Conservation (phyloP, 768 basidiomycete species). For the Lactifluus rugatus region DNA sequence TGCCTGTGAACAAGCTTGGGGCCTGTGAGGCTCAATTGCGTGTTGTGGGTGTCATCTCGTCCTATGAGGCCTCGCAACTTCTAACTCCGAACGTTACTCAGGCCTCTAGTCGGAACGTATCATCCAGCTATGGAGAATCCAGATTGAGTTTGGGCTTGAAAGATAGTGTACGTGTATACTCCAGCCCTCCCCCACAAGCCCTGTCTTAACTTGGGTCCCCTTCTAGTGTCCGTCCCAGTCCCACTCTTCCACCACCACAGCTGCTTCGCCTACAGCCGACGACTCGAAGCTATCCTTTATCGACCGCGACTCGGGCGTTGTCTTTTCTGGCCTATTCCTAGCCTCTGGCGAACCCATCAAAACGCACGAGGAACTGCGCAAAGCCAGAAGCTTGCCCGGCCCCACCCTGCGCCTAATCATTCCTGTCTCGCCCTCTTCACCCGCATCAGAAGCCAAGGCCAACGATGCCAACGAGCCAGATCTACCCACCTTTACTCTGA, state of each 20-base stretch:
- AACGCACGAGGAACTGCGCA: neutral
- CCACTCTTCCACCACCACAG: neutral
- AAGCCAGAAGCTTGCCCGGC: neutral
- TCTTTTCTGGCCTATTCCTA: neutral
- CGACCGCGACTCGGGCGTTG: conserved; percentile 5
- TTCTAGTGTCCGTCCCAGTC: neutral
- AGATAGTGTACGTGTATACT: neutral
- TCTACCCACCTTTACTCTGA: neutral
- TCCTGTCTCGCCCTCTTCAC: neutral
- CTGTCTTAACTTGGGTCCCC: neutral
- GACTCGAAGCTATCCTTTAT: neutral
- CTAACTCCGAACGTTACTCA: neutral
- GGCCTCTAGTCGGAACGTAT: neutral
- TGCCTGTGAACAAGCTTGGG: neutral
- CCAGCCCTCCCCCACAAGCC: neutral
- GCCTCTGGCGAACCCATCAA: conserved; percentile 1
- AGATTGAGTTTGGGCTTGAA: neutral
- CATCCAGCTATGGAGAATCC: neutral
- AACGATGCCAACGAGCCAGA: neutral
- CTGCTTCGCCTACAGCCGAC: too few species aligned
- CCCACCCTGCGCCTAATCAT: neutral
- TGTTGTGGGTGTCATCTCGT: neutral
- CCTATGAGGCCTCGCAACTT: neutral
- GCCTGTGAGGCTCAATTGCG: neutral
- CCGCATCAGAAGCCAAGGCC: neutral